Conservation (phyloP, 176 grass and related monocot species). For the Raddia distichophylla region DNA sequence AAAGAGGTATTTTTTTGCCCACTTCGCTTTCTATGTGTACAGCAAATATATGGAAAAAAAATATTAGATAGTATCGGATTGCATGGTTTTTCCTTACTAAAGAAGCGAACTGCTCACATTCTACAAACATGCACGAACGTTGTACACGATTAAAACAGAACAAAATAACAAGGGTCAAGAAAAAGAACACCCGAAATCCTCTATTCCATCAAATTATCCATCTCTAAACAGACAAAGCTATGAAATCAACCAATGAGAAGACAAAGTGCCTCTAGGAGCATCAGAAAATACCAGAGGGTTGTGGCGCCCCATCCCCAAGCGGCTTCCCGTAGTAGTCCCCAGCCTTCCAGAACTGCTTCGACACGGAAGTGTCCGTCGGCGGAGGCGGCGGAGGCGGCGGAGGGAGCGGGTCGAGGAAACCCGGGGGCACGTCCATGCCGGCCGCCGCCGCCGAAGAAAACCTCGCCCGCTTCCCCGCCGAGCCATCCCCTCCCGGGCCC, state of each 20-base stretch:
- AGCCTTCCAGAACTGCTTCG: conserved; percentile 98
- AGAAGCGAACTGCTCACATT: background rate
- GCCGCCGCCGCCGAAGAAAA: conserved; percentile 22
- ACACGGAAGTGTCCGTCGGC: conserved; percentile 20
- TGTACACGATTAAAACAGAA: background rate
- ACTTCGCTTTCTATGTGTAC: background rate
- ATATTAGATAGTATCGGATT: background rate
- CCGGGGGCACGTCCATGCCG: conserved; percentile 53
- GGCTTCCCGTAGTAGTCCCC: conserved; percentile 74
- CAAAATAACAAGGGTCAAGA: background rate
- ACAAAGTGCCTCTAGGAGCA: background rate
- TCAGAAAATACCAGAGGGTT: conserved; percentile 42
- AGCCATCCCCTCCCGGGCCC: background rate
- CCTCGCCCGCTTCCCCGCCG: conserved; percentile 43
- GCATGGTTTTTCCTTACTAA: background rate
- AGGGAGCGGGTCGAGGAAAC: conserved; percentile 78
- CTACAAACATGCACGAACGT: background rate
- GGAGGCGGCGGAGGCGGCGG: conserved; percentile 6
- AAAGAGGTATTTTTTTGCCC: background rate
- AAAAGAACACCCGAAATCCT: background rate
- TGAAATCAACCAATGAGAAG: background rate
- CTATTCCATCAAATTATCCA: background rate
- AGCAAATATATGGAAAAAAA: background rate
- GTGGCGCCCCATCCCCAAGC: conserved; percentile 19
- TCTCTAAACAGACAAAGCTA: background rate